These are phyloP conservation scores for Zizania palustris DNA, from an alignment of 202 grass and related monocot species.

Conservation along the genomic window DNA sequence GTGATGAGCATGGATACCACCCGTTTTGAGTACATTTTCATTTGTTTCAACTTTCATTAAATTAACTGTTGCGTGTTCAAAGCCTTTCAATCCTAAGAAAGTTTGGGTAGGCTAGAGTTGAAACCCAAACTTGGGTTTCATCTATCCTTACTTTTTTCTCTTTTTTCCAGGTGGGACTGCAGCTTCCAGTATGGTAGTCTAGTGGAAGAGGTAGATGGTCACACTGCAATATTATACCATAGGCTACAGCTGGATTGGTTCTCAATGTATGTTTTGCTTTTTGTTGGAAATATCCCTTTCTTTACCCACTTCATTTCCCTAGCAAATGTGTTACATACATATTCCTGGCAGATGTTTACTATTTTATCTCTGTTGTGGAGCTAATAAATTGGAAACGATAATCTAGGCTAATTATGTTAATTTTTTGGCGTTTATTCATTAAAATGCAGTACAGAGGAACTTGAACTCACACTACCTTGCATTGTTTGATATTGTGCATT, in stretches of 20 bases:
- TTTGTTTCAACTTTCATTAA: slow-evolving; percentile 12
- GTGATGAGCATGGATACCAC: slow-evolving; percentile 94
- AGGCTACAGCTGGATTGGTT: slow-evolving; percentile 93
- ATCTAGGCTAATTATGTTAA: slow-evolving; percentile 9
- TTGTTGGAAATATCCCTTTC: slow-evolving; percentile 31
- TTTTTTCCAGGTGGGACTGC: slow-evolving; percentile 89
- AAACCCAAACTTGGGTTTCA: too few relatives aligned
- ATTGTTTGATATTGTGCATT: slow-evolving; percentile 2
- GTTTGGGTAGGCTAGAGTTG: too few relatives aligned
- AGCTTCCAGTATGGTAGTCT: slow-evolving; percentile 95
- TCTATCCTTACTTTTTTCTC: background rate
- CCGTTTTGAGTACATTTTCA: slow-evolving; percentile 81
- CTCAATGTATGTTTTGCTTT: slow-evolving; percentile 67
- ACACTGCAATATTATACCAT: slow-evolving; percentile 93
- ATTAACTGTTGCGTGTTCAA: slow-evolving; percentile 12
- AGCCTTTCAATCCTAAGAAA: too few relatives aligned
- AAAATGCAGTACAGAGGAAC: slow-evolving; percentile 13
- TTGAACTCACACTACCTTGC: slow-evolving; percentile 10
- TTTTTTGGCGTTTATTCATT: slow-evolving; percentile 12
- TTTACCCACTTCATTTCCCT: slow-evolving; percentile 21
- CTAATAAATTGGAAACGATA: slow-evolving; percentile 14
- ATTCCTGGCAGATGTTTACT: slow-evolving; percentile 15
- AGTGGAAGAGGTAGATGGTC: slow-evolving; percentile 96
- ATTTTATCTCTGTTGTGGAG: slow-evolving; percentile 9
- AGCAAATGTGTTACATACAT: slow-evolving; percentile 21